Evolutionary conservation across 1,284 basidiomycete species (phyloP), one percentile per base, ranked within the genome.

Genomic region (Boletus smithii): DNA sequence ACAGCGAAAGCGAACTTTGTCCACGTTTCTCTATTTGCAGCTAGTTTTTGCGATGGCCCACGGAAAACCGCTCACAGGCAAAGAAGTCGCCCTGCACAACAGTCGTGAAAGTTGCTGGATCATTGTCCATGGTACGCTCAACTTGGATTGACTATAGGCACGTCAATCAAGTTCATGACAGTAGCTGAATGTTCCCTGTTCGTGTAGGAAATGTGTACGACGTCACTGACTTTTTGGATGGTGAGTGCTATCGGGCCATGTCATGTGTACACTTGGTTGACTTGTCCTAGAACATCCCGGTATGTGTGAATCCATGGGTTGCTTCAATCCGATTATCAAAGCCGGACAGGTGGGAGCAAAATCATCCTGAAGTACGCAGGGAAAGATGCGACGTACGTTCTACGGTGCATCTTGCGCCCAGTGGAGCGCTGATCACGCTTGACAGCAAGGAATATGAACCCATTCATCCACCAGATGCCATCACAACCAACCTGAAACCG

Each of bases 401-500:
- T 26, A 22, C 18, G 3, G 16, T 27, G 26, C 22, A 36, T 6
- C 9, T 4, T 2, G 8, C 5, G 8, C 2, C 8, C 8, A 5
- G 20, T 11, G 1, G 24, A 6, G 3, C 13, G 4, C 18, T 61
- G 22, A 61, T 38, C 11, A 22, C 8, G 2, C n/a, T 29, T 2
- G 10, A 37, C 37, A 68, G 65, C 37, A 55, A 54, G 51, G 89
- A 88, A 67, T 91, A 91, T 53, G 88, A 90, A 45, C 85, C 87
- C 8, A 91, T 94, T 35, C 91, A 95, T 61, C 91, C 91, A 0
- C 91, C 90, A 4, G 85, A 93, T 57, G 86, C 89, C 2, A 91
- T 95, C 56, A 86, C 82, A 26, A 87, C 83, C 24, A 85, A 95
- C 64, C 73, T 95, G 18, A 85, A 87, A 38, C 73, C 73, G 31